Evolutionary conservation across 2,329 filamentous ascomycete species (phyloP), one percentile per base, ranked within the genome.

Genomic region (Fusarium poae): DNA sequence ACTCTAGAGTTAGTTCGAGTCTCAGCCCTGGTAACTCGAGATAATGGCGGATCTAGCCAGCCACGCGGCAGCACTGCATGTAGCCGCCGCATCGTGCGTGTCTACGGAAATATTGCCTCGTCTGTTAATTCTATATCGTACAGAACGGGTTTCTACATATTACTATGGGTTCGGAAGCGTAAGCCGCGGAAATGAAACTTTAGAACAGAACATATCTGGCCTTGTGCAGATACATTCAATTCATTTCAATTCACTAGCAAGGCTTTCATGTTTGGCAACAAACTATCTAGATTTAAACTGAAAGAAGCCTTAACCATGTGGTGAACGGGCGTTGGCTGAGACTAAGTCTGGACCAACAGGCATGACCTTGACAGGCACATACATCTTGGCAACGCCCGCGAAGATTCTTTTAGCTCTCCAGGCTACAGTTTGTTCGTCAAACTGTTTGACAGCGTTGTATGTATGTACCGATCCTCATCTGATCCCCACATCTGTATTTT

Each of bases 1-100:
- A 32, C 5, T 16, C 40, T 27, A 18, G 25, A 20, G 23, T 27
- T 15, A 20, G 13, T 40, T 8, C n/a, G 11, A 45, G 25, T 64
- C 44, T 57, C 15, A 43, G 27, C 50, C 58, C 46, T 57, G 50
- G 40, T 20, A 39, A 46, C 45, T 60, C 48, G 37, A 62, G 44
- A 51, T 59, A 35, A 52, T 27, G 25, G 51, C 42, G 58, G 63
- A 62, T 72, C 67, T 71, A 57, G 57, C 50, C 48, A 72, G 43
- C 42, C 63, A 71, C 57, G 60, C 57, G 67, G 57, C 29, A 48
- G 32, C 20, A 40, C 43, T 72, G 67, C 57, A 68, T 34, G 56
- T 30, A 58, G 42, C 69, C 67, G 44, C 29, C 35, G 40, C 32
- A 53, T 55, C 43, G 32, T 35, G n/a, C 46, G 30, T 30, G 3